Conservation (phyloP, 352 stramenopile genomes). For the Phytophthora constricta region DNA sequence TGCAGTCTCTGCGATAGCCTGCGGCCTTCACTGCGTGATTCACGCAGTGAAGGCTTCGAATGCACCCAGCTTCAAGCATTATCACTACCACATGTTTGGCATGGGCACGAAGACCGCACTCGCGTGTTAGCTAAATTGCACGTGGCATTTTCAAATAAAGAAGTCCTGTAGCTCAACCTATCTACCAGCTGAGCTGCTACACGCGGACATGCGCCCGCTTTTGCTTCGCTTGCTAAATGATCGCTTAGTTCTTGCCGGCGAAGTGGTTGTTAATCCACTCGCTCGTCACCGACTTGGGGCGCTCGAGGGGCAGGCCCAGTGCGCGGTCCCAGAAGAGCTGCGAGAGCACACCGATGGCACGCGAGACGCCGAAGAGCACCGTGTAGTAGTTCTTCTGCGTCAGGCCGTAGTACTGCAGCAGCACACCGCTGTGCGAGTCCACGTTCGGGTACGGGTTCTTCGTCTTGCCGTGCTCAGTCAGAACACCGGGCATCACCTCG, state of each 20-base stretch:
- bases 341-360: constrained; percentile 97
- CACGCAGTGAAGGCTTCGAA: not conserved
- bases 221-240: constrained; percentile 21
- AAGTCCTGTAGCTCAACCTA: constrained; percentile 29
- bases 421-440: constrained; percentile 97
- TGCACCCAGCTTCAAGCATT: not conserved
- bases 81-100: constrained; percentile 1
- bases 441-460: constrained; percentile 99
- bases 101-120: constrained; percentile 1
- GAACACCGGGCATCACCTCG: constrained; percentile 98
- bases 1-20: too few species aligned
- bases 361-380: constrained; percentile 99
- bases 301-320: constrained; percentile 97
- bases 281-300: constrained; percentile 98
- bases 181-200: constrained; percentile 30
- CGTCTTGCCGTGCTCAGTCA: constrained; percentile 99
- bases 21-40: too few species aligned
- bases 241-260: constrained; percentile 79
- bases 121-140: constrained; percentile 28
- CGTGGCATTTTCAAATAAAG: constrained; percentile 49
- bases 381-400: constrained; percentile 99
- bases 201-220: not conserved
- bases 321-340: constrained; percentile 99
- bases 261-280: constrained; percentile 98
- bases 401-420: constrained; percentile 99